Evolutionary conservation across 257 asterid genomes (phyloP).

Genomic region (Salvia hispanica): DNA sequence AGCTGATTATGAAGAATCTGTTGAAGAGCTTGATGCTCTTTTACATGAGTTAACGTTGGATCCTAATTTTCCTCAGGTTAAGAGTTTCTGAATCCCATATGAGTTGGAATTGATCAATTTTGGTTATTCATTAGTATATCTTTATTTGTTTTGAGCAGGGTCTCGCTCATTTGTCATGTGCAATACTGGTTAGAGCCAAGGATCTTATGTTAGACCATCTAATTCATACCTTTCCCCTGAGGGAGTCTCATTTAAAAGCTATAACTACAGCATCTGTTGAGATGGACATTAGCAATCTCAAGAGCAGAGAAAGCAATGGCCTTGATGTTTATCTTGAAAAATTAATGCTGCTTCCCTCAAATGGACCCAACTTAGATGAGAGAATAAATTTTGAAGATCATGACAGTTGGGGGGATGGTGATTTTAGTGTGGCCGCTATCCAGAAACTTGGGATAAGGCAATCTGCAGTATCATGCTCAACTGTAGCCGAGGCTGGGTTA

Average conservation of each 20-base stretch:
- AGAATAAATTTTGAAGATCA: conserved; percentile 23
- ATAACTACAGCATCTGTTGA: conserved; percentile 51
- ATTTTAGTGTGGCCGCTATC: conserved; percentile 44
- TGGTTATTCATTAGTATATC: background rate
- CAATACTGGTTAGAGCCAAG: conserved; percentile 49
- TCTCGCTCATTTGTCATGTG: conserved; percentile 52
- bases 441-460: conserved; percentile 57
- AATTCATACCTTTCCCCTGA: conserved; percentile 57
- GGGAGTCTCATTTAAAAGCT: conserved; percentile 69
- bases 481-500: conserved; percentile 53
- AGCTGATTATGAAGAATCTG: conserved; percentile 49
- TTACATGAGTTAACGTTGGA: conserved; percentile 49
- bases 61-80: conserved; percentile 66
- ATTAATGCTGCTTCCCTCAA: conserved; percentile 34
- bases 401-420: conserved; percentile 33
- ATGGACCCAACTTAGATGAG: conserved; percentile 25
- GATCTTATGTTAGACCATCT: conserved; percentile 52
- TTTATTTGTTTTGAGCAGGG: conserved; percentile 47
- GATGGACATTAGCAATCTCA: conserved; percentile 53
- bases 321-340: conserved; percentile 45
- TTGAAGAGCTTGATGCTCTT: conserved; percentile 58
- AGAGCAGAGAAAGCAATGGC: conserved; percentile 35
- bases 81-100: conserved; percentile 1
- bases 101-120: conserved; percentile 15
- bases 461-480: conserved; percentile 41